These are phyloP conservation scores for Nicotiana obtusifolia DNA, from an alignment of 257 asterid genomes.

Conservation along the genomic window DNA sequence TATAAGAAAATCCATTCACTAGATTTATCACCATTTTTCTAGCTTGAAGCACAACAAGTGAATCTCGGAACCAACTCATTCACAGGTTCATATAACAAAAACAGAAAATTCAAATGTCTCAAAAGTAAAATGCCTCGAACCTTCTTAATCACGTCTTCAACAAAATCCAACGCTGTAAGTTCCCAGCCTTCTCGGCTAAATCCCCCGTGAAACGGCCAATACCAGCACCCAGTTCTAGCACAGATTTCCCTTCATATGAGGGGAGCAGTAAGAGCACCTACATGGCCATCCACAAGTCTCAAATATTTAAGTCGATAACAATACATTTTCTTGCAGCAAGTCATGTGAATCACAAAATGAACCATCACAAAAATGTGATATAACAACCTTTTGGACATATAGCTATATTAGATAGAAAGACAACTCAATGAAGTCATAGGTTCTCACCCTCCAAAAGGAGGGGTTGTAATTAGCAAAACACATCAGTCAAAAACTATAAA, in stretches of 20 bases:
- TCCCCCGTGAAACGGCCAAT: conserved; percentile 97
- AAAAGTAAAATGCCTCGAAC: conserved; percentile 23
- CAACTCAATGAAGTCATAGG: neutral
- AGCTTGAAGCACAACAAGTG: neutral
- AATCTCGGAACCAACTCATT: neutral
- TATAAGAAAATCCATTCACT: neutral
- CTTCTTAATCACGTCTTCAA: conserved; percentile 71
- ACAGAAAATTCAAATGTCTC: conserved; percentile 1
- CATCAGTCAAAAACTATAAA: neutral
- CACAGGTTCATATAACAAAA: neutral
- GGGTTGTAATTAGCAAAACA: neutral
- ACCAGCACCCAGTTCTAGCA: conserved; percentile 98
- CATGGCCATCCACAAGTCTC: neutral
- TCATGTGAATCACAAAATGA: neutral
- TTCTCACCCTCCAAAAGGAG: neutral
- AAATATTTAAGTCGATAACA: neutral
- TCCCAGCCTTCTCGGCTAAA: conserved; percentile 62
- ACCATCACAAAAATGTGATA: neutral
- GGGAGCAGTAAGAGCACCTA: conserved; percentile 91
- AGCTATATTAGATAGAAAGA: no score
- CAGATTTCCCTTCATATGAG: conserved; percentile 65
- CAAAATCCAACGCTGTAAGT: conserved; percentile 74
- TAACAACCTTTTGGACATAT: neutral
- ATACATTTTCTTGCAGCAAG: neutral
- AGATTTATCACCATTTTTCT: neutral